Base-by-base conservation (phyloP, 2,329 filamentous ascomycete genomes). In the Emericellopsis cladophorae region DNA sequence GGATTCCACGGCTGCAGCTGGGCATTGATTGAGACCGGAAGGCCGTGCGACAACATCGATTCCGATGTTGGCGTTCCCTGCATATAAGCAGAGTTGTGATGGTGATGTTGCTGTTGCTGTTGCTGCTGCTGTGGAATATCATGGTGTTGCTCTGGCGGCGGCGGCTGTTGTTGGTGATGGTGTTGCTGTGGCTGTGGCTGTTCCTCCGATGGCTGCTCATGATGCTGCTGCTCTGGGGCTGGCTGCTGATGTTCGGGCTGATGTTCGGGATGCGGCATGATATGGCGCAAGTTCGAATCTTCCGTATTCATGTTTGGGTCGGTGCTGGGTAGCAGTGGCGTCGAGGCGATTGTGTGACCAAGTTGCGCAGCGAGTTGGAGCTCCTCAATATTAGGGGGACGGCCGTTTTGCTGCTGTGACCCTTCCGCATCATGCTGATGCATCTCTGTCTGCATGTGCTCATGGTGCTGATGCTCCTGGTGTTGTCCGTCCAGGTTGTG, bases 311-410 rank as follows among this genome's bases (percentile, higher is more conserved):
- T 65, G 31, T 57, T 63, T 2, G 64, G 55, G 43, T 70, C 67
- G 15, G 68, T 63, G 14, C 62, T 56, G n/a, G 65, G 58, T 53
- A 76, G 65, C 44, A 72, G 66, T 31, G 69, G 63, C 11, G 62
- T 53, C 9, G 60, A 57, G 22, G 70, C 67, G 14, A 77, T 59
- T 35, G 66, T 71, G 44, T 74, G 70, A 37, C 71, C 72, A 34
- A 78, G 57, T 50, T 76, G 74, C 9, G 74, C 72, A 12, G 73
- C 72, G 32, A 77, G 59, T 53, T 75, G 73, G 34, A 77, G 61
- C 56, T 77, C 73, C 48, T 74, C 72, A 5, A 67, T 62, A 43
- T 68, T 74, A 31, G 66, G 58, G 2, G 66, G 59, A 11, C 62
- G 61, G 12, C 60, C 50, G 10, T 59, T 51, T 37, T 68, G 64